Base-by-base conservation (phyloP, 176 grass and related monocot species). In the Dendrocalamus sinicus region DNA sequence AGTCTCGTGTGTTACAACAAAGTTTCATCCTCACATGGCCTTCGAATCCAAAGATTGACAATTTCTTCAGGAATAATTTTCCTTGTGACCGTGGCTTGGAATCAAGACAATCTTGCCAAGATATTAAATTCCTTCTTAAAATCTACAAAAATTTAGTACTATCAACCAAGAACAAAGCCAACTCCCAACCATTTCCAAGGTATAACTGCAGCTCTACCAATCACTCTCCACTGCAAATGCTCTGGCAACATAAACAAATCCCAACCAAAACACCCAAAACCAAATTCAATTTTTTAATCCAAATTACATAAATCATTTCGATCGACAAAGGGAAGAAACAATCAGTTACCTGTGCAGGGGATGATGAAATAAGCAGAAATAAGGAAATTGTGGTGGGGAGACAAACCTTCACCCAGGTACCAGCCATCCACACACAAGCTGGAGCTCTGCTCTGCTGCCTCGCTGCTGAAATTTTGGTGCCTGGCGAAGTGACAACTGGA, bases 381-480 rank as follows among this genome's bases (percentile, higher is more conserved):
- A 58, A 2, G 6, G 6, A 82, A 55, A 79, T 40, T 53, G 6
- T 64, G 15, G 30, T 4, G 70, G 63, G 4, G 65, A 41, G 57
- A 19, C 78, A 63, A 3, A 96, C 94, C 94, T 91, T 89, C 9
- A 78, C 46, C 94, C 94, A 96, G 23, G 76, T 59, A 3, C 68
- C 91, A 68, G 81, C 77, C 91, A 93, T 93, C 39, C 12, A 45
- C 39, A 15, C 37, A 30, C 32, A 76, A 17, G 19, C 26, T 43
- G 9, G 28, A 73, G 69, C 14, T 84, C 78, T 70, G 37, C 77
- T 70, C 39, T 54, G 41, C 7, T 41, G 8, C 61, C 35, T 50
- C 35, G 30, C 7, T 48, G 8, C 61, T 44, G 41, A 35, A 22
- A 32, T 52, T 81, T 51, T 54, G 63, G 48, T 8, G 26, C 2